These are phyloP conservation scores for Eucalyptus brandiana DNA, from an alignment of 345 rosid genomes.

Conservation along the genomic window DNA sequence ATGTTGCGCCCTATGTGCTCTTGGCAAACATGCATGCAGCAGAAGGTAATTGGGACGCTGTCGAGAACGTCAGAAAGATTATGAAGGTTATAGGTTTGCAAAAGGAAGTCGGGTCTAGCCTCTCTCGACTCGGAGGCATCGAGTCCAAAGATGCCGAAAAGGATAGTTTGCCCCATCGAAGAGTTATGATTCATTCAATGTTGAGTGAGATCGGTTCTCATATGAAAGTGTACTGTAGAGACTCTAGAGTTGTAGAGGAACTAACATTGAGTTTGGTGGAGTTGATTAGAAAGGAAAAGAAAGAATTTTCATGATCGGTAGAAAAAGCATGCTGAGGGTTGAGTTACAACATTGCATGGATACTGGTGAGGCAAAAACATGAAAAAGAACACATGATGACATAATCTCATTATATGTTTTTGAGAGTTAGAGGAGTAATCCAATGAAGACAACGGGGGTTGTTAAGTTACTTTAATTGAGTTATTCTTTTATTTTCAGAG, in stretches of 20 bases:
- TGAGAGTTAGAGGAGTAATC: not conserved
- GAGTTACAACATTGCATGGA: not conserved
- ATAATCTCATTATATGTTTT: not conserved
- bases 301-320: not conserved
- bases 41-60: slow-evolving; percentile 41
- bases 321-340: not conserved
- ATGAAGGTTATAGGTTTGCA: slow-evolving; percentile 22
- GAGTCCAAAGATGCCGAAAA: not conserved
- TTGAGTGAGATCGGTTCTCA: slow-evolving; percentile 30
- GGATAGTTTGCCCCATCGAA: slow-evolving; percentile 7
- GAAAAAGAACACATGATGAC: not conserved
- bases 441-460: too few relatives aligned
- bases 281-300: not conserved
- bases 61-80: slow-evolving; percentile 32
- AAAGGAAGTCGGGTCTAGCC: slow-evolving; percentile 1
- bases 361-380: not conserved
- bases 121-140: not conserved
- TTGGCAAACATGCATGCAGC: slow-evolving; percentile 35
- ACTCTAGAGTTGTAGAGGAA: not conserved
- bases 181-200: slow-evolving; percentile 25
- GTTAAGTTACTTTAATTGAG: too few relatives aligned
- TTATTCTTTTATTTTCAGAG: too few relatives aligned
- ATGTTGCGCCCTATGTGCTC: slow-evolving; percentile 35
- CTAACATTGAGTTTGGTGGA: not conserved
- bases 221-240: slow-evolving; percentile 10